Base-by-base conservation (phyloP, 2,329 filamentous ascomycete species). In the Penicillium decumbens region DNA sequence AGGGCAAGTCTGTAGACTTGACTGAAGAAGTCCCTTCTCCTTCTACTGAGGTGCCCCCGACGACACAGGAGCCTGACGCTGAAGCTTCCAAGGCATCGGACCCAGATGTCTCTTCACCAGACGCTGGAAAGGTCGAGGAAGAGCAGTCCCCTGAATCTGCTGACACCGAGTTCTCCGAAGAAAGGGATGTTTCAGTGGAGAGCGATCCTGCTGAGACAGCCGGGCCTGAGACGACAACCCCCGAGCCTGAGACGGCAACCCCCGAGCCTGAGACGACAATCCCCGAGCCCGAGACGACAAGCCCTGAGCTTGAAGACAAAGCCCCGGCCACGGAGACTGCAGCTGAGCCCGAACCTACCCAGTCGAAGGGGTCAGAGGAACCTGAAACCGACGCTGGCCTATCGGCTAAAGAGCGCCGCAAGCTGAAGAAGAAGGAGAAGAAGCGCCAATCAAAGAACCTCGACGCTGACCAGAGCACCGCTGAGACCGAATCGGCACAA, bases 341-440 rank as follows among this genome's bases (percentile, higher is more conserved):
- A 8, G 20, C 38, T 15, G 53, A 57, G 20, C 23, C 38, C 15
- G 47, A 51, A 18, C 27, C 45, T 15, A 27, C 24, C 27, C 6
- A 32, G 4, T 29, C 47, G 2, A 47, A 49, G 6, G 55, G 50
- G 9, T 18, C 27, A n/a, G 42, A 53, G 27, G 50, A 56, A 18
- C 43, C 53, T 2, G 59, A 62, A 37, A 45, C 54, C 12, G 60
- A 66, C 29, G 61, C 63, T 24, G 63, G 59, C 53, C 66, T 65
- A 55, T 63, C 68, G 6, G 55, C 66, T 32, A 66, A 72, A 43
- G 61, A 63, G 48, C 75, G 72, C 53, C 72, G 75, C 58, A 79
- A 77, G 55, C 72, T 66, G 9, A 78, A 77, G 56, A 76, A 77
- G 55, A 77, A 78, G 50, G 72, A 74, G 27, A 71, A 69, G 53